Conservation (phyloP, 2,329 filamentous ascomycete genomes). For the Verticillium nonalfalfae region DNA sequence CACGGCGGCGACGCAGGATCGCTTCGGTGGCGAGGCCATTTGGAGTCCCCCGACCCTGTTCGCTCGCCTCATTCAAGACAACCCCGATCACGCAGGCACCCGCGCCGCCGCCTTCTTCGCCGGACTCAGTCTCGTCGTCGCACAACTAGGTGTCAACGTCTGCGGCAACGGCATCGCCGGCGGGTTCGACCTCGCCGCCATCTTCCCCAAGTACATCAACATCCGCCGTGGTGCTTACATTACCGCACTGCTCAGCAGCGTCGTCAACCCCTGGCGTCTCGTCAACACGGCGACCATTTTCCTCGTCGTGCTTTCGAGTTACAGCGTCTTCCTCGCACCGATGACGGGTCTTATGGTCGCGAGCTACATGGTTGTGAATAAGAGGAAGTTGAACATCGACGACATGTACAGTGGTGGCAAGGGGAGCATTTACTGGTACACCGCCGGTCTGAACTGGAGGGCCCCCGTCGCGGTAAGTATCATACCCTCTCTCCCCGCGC, state of each 20-base stretch:
- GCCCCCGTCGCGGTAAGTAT: slow-evolving; percentile 28
- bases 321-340: slow-evolving; percentile 29
- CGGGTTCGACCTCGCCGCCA: slow-evolving; percentile 30
- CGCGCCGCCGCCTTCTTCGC: slow-evolving; percentile 31
- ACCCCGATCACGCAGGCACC: slow-evolving; percentile 20
- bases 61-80: slow-evolving; percentile 20
- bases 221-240: slow-evolving; percentile 30
- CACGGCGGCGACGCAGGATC: slow-evolving; percentile 29
- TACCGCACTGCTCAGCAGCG: slow-evolving; percentile 24
- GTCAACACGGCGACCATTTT: slow-evolving; percentile 29
- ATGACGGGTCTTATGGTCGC: slow-evolving; percentile 33
- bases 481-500: no score
- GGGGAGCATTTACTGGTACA: slow-evolving; percentile 32
- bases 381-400: slow-evolving; percentile 26
- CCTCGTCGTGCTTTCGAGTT: slow-evolving; percentile 26
- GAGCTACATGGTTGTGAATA: slow-evolving; percentile 24
- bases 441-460: slow-evolving; percentile 30
- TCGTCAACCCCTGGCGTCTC: slow-evolving; percentile 30
- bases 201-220: slow-evolving; percentile 29
- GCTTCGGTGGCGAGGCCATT: slow-evolving; percentile 24
- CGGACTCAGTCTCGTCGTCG: slow-evolving; percentile 25
- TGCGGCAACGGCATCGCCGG: slow-evolving; percentile 28
- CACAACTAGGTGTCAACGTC: slow-evolving; percentile 29
- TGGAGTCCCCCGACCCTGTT: slow-evolving; percentile 31
- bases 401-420: slow-evolving; percentile 24